Evolutionary conservation across 108 stramenopile genomes (phyloP).

Genomic region (Skeletonema tropicum): DNA sequence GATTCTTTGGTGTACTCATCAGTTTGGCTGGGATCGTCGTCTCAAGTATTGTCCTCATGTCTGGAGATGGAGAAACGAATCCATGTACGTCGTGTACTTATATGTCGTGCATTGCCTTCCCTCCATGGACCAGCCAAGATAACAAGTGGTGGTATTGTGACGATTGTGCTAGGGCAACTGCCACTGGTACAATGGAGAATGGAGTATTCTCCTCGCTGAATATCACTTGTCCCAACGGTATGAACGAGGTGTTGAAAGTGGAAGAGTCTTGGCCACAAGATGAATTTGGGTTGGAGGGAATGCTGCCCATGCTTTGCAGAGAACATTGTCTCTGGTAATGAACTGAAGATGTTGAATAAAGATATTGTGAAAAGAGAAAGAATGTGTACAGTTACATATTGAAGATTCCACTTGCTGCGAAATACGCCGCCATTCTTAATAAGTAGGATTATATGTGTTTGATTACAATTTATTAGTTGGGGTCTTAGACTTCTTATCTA

Average conservation of each 20-base stretch:
- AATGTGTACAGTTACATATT: no score
- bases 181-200: constrained; percentile 64
- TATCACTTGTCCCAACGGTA: constrained; percentile 74
- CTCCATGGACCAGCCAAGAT: constrained; percentile 67
- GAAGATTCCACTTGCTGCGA: no score
- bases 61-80: constrained; percentile 76
- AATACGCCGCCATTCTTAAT: no score
- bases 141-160: constrained; percentile 94
- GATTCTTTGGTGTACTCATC: constrained; percentile 76
- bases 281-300: constrained; percentile 38
- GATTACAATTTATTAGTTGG: no score
- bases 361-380: no score
- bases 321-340: constrained; percentile 36
- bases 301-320: constrained; percentile 43
- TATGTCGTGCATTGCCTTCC: constrained; percentile 84
- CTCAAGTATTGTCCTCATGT: constrained; percentile 57
- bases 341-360: no score
- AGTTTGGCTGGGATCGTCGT: constrained; percentile 64
- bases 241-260: constrained; percentile 38
- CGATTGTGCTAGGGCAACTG: constrained; percentile 79
- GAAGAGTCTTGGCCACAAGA: constrained; percentile 35
- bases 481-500: no score
- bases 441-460: no score
- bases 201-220: constrained; percentile 55
- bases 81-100: constrained; percentile 72